Conservation (phyloP, 805 yeast species). For the Barnettozyma salicaria region DNA sequence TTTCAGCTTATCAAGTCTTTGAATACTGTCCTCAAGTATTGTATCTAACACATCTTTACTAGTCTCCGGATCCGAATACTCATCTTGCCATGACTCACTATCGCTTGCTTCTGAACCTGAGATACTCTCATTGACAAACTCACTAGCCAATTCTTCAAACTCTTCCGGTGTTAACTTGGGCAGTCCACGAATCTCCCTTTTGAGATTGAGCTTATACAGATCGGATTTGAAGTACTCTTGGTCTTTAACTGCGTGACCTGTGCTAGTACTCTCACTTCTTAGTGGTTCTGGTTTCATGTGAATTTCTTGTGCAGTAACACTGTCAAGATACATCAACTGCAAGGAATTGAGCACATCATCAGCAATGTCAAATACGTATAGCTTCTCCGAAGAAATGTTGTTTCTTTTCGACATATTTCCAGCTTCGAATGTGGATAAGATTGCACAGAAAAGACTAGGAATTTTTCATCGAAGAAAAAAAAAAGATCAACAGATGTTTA, state of each 20-base stretch:
- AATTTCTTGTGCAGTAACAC: constrained; percentile 36
- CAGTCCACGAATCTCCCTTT: constrained; percentile 42
- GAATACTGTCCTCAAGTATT: constrained; percentile 20
- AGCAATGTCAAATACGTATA: constrained; percentile 46
- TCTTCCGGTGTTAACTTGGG: constrained; percentile 46
- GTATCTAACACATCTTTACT: constrained; percentile 18
- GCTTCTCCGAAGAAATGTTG: constrained; percentile 26
- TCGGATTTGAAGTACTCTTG: constrained; percentile 53
- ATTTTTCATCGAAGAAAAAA: too few relatives aligned
- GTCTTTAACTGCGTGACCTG: constrained; percentile 13
- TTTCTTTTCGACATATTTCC: not conserved
- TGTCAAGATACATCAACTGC: constrained; percentile 50
- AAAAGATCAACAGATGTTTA: too few relatives aligned
- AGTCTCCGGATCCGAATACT: constrained; percentile 21
- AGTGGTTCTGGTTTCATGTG: constrained; percentile 11
- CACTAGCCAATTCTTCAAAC: constrained; percentile 49
- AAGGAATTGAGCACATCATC: constrained; percentile 38
- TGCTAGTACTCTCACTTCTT: constrained; percentile 3
- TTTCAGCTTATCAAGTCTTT: constrained; percentile 17
- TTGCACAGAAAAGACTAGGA: too few relatives aligned
- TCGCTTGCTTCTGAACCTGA: constrained; percentile 47
- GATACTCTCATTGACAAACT: constrained; percentile 49
- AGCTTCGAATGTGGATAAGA: not conserved
- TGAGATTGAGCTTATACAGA: constrained; percentile 52
- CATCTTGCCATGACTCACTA: constrained; percentile 27